Conservation (phyloP, 1,284 basidiomycete genomes). For the Moniliella sp. region DNA sequence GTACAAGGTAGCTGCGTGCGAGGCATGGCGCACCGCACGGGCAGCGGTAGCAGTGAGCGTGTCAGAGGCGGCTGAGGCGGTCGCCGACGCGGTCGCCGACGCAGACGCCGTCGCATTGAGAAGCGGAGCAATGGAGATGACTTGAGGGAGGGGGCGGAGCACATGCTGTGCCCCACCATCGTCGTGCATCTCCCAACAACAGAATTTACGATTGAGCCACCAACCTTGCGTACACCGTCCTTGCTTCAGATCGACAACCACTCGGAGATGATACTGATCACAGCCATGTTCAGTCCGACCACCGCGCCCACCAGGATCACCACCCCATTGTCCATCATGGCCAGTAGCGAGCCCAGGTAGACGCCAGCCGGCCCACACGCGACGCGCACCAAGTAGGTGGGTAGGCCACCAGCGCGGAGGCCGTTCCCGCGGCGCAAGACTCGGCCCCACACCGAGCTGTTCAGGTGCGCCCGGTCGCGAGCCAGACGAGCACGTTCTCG, state of each 20-base stretch:
- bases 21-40: not conserved
- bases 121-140: constrained; percentile 1
- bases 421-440: constrained; percentile 1
- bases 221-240: constrained; percentile 88
- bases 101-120: not conserved
- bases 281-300: constrained; percentile 67
- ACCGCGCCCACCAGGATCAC: constrained; percentile 23
- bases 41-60: not conserved
- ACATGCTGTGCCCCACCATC: too few relatives aligned
- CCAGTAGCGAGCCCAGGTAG: constrained; percentile 10
- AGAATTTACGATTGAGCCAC: constrained; percentile 96
- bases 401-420: constrained; percentile 14
- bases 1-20: not conserved
- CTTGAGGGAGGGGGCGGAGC: too few relatives aligned
- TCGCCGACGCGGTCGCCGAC: not conserved
- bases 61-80: not conserved
- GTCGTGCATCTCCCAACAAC: constrained; percentile 58
- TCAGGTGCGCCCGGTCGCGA: constrained; percentile 6
- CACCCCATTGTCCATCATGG: constrained; percentile 21
- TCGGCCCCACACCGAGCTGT: too few relatives aligned
- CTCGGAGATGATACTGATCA: constrained; percentile 86
- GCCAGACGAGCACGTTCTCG: constrained; percentile 23
- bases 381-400: constrained; percentile 7
- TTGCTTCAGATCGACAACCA: constrained; percentile 96
- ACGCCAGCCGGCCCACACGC: constrained; percentile 13